Base-by-base conservation (phyloP, 805 yeast genomes). In the Candida namnaoensis region DNA sequence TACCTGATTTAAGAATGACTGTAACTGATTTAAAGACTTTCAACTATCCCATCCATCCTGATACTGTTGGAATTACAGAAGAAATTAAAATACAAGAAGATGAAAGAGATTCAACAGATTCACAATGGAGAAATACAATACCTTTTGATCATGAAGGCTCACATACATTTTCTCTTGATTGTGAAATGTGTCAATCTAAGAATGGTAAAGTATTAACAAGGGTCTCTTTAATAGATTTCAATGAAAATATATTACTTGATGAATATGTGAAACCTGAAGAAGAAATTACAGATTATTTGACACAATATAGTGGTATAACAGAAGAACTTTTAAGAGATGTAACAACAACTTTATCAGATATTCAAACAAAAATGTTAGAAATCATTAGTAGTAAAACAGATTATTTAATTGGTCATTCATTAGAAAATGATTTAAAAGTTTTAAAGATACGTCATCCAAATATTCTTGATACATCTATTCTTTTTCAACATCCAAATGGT, bases 301-400 rank as follows among this genome's bases (percentile, higher is more conserved):
- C 98, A 0, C 65, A 67, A 50, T 91, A 77, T 54, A 87, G 96
- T 28, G 99, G 99, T 0, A 87, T 91, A 38, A 86, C 96, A 0
- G 76, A 72, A 41, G 90, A 82, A 43, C 62, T 70, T 52, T 66
- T 93, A 7, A 52, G 58, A 13, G 71, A 66, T 37, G 91, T 82
- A 3, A 77, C 80, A 0, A 82, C 84, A 0, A 76, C 82, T 0
- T 57, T 82, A 13, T 45, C 58, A 14, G 95, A 90, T 49, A 76
- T 87, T 3, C 97, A 88, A 57, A 45, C 68, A 2, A 65, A 71
- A 50, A 44, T 93, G 6, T 39, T 74, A 2, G 47, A 55, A 3
- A 49, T 72, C 1, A 64, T 91, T 3, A 62, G 69, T n/a, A 63
- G 75, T 7, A 52, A 71, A 2, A 62, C 66, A 14, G 97, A 88